Base-by-base conservation (phyloP, 371 early-diverging fungal genomes). In the Mucor circinelloides region DNA sequence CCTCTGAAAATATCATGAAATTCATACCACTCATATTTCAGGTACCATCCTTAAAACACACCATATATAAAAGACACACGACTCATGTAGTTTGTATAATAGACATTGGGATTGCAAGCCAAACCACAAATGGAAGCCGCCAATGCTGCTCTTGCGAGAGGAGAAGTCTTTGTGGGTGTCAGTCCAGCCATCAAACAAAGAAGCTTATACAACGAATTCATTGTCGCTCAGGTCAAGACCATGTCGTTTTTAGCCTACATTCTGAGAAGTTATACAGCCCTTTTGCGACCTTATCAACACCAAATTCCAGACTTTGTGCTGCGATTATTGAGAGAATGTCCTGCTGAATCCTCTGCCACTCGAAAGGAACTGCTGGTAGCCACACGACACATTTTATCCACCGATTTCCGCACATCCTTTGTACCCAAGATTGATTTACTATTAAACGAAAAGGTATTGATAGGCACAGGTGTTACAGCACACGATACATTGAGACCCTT, bases 201-300 rank as follows among this genome's bases (percentile, higher is more conserved):
- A 40, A 77, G 78, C 27, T 87, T 90, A 8, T 95, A 93, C 64
- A 85, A 86, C 19, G 97, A 97, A 55, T 91, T 95, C 71, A 93
- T 94, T 61, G 89, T 91, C 8, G 87, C 94, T 17, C 97, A 97
- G 85, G 93, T 94, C 40, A 95, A 95, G 90, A 98, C 97, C 10
- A 90, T 97, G 78, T 96, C 97, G 2, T 98, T 98, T 76, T 76
- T 99, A 61, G 97, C 99, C 0, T 97, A 96, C 73, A 94, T 98
- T 60, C 77, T 96, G 59, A 87, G 95, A 46, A 89, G 90, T 32
- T 95, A 95, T 58, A 87, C 89, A 13, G 70, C 78, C 19, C 72
- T 88, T 12, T 75, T 96, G 55, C 80, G 88, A 48, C 91, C 92
- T 15, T 89, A 92, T 72, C 89, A 94, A 73, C 82, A 89, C 17